A percentile compares a stretch with the other conserved stretches of the same genome.
phyloP scores from a whole-genome alignment of 805 yeast species.

The Candida insectorum region DNA sequence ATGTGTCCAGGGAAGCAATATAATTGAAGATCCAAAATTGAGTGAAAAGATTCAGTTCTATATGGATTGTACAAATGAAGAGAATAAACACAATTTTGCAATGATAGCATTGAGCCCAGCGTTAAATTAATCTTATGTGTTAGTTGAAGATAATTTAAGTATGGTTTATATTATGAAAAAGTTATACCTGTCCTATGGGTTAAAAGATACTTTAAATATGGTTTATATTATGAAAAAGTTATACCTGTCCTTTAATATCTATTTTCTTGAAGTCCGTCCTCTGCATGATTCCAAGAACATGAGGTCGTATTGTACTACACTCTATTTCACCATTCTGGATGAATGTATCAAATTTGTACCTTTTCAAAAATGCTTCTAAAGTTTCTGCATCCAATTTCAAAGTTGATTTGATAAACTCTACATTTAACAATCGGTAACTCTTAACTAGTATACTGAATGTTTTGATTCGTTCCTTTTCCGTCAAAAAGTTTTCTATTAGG shows the following conservation, averaged over 20 bases:
- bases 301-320: constrained; percentile 29
- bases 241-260: constrained; percentile 86
- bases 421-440: constrained; percentile 48
- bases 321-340: constrained; percentile 21
- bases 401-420: constrained; percentile 34
- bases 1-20: constrained; percentile 36
- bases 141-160: not conserved
- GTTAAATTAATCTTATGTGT: constrained; percentile 31
- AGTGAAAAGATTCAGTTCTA: constrained; percentile 60
- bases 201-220: not conserved
- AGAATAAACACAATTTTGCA: constrained; percentile 62
- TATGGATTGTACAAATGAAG: constrained; percentile 59
- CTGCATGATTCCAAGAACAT: constrained; percentile 34
- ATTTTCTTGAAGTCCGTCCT: constrained; percentile 49
- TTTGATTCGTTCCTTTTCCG: constrained; percentile 54
- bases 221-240: not conserved
- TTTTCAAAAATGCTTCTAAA: constrained; percentile 40
- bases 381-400: constrained; percentile 39
- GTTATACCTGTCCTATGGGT: constrained; percentile 70
- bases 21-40: constrained; percentile 52
- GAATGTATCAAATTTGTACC: constrained; percentile 34
- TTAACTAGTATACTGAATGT: constrained; percentile 55
- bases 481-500: constrained; percentile 39
- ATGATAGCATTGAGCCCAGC: constrained; percentile 74
- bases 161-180: not conserved